Conservation (phyloP, 2,329 filamentous ascomycete species). For the Fusarium denticulatum region DNA sequence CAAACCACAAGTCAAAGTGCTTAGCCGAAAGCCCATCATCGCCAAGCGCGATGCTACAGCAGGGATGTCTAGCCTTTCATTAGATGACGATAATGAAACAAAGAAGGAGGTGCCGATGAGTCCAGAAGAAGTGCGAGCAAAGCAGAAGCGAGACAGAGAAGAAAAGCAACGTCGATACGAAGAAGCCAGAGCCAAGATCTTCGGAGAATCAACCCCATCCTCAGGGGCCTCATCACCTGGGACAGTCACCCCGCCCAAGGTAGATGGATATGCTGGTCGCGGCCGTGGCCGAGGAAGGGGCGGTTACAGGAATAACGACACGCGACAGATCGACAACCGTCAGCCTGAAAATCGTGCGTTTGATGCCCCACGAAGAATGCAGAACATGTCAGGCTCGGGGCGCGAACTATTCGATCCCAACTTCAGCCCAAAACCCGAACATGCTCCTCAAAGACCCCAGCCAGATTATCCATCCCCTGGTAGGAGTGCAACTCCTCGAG, state of each 20-base stretch:
- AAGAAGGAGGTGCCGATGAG: conserved; percentile 70
- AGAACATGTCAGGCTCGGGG: conserved; percentile 46
- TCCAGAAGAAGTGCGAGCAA: conserved; percentile 79
- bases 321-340: conserved; percentile 45
- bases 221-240: conserved; percentile 72
- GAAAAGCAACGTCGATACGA: conserved; percentile 93
- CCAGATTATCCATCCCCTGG: conserved; percentile 51
- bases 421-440: conserved; percentile 72
- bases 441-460: conserved; percentile 56
- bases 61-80: conserved; percentile 57
- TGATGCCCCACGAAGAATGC: conserved; percentile 38
- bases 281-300: conserved; percentile 59
- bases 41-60: conserved; percentile 66
- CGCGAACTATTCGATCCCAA: conserved; percentile 82
- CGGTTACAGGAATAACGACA: conserved; percentile 44
- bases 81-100: conserved; percentile 68
- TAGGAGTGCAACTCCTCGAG: conserved; percentile 57
- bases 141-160: conserved; percentile 81
- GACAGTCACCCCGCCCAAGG: conserved; percentile 65
- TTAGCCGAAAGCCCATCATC: conserved; percentile 81
- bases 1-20: conserved; percentile 84
- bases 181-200: conserved; percentile 86
- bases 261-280: conserved; percentile 51
- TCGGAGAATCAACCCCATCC: conserved; percentile 69
- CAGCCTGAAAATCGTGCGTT: conserved; percentile 48